Evolutionary conservation across 306 rosid genomes (phyloP).

Genomic region (Hylodesmum podocarpum): DNA sequence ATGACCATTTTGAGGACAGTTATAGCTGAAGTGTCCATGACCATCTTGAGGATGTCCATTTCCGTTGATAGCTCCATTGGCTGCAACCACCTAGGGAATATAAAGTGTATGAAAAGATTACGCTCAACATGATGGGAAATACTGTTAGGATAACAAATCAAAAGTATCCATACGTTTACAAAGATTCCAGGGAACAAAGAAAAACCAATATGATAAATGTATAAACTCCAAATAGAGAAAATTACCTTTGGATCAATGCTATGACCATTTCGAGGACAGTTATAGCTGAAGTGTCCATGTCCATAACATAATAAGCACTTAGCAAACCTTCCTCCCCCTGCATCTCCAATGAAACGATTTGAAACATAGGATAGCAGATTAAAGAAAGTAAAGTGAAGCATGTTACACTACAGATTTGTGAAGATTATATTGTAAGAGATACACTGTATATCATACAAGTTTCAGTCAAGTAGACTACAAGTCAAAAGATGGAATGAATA

Average conservation of each 20-base stretch:
- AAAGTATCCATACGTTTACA: background rate
- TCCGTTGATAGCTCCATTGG: constrained; percentile 15
- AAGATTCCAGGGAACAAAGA: background rate
- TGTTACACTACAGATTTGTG: background rate
- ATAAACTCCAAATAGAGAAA: constrained; percentile 18
- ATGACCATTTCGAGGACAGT: constrained; percentile 61
- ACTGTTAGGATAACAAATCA: constrained; percentile 9
- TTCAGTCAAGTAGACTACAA: background rate
- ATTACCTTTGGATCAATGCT: constrained; percentile 61
- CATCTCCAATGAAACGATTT: constrained; percentile 29
- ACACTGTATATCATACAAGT: background rate
- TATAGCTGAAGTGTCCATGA: constrained; percentile 60
- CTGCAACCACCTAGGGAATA: constrained; percentile 50
- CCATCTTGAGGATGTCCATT: too few species aligned
- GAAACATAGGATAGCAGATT: background rate
- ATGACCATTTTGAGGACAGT: constrained; percentile 61
- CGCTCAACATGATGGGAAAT: background rate
- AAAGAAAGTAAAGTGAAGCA: constrained; percentile 3
- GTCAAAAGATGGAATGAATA: background rate
- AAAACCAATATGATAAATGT: background rate
- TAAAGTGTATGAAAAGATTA: constrained; percentile 14
- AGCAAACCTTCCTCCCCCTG: constrained; percentile 80
- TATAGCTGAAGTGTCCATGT: constrained; percentile 60
- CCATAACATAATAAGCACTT: constrained; percentile 67
- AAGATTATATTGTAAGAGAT: background rate